Evolutionary conservation across 2,329 filamentous ascomycete genomes (phyloP), one percentile per base, ranked within the genome.

Genomic region (Peltaster fructicola): DNA sequence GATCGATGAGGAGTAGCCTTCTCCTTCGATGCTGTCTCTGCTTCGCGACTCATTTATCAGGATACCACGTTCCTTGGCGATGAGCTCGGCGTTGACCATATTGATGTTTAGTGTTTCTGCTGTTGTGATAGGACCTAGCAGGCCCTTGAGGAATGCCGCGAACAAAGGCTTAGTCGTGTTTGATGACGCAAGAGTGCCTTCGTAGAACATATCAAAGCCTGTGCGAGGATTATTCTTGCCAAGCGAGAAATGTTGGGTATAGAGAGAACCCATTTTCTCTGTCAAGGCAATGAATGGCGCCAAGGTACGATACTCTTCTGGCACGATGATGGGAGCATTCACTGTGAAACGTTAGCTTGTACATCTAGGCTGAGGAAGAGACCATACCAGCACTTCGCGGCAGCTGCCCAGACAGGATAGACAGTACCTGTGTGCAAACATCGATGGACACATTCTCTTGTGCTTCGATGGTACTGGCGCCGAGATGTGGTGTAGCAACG

Each of bases 401-500:
- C 2, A 84, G 58, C 1, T 74, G 73, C 3, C 78, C 78, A 0
- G 61, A 58, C 3, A 88, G 56, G 20, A 85, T 79, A 30, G 73
- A 65, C 0, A 77, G 60, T 8, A 84, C 75, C 50, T 88, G 78
- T 16, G 73, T 72, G 48, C 78, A 85, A 6, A 85, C 79, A 38
- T 85, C 79, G 33, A 84, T 65, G 2, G 73, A 78, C 3, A 84
- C 78, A 32, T 82, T 84, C 42, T 85, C 77, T 47, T 88, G 78
- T 0, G 79, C 79, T 57, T 88, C 79, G 16, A 76, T 63, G 0
- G 79, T 88, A 0, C 72, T 79, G 0, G 79, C 79, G 4, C 78
- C 78, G 0, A 88, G 59, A 46, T 88, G 79, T 1, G 79, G 79
- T 6, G 79, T 85, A 2, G 71, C 71, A 2, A 85, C 70, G 1